Percentiles rank a stretch among this genome's conserved stretches.
Evolutionary conservation across 1,139 yeast genomes (phyloP).

Genomic region (Blastobotrys malaysiensis): DNA sequence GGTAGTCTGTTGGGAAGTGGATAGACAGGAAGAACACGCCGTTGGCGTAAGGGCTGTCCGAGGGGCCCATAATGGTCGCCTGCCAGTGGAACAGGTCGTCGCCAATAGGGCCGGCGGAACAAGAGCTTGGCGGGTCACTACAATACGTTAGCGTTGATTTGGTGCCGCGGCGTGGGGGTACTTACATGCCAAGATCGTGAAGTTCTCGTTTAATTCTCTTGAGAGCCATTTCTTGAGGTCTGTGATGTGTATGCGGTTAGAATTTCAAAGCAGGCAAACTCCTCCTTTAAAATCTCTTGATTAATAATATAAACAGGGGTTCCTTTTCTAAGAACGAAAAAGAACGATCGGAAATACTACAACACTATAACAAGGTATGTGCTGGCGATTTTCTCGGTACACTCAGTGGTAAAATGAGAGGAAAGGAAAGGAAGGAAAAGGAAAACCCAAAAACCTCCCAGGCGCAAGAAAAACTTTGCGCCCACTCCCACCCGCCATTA

Average conservation of each 20-base stretch:
- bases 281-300: background rate
- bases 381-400: slow-evolving; percentile 1
- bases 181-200: slow-evolving; percentile 89
- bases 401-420: background rate
- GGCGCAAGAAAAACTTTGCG: background rate
- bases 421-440: background rate
- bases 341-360: background rate
- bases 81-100: slow-evolving; percentile 96
- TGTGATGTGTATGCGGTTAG: slow-evolving; percentile 1
- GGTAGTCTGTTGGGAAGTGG: slow-evolving; percentile 93
- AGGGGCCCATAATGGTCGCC: slow-evolving; percentile 94
- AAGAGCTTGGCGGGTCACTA: slow-evolving; percentile 98
- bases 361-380: background rate
- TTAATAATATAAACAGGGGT: background rate
- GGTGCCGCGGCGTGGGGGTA: slow-evolving; percentile 21
- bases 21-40: slow-evolving; percentile 88
- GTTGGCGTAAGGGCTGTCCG: slow-evolving; percentile 90
- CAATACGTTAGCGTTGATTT: background rate
- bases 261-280: background rate
- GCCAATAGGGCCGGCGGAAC: slow-evolving; percentile 99
- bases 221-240: slow-evolving; percentile 55
- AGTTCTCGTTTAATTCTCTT: slow-evolving; percentile 96
- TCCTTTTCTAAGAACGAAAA: background rate
- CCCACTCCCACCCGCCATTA: no score
- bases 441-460: background rate